Evolutionary conservation across 2,329 filamentous ascomycete species (phyloP), one percentile per base, ranked within the genome.

Genomic region (Fusarium verticillioides): DNA sequence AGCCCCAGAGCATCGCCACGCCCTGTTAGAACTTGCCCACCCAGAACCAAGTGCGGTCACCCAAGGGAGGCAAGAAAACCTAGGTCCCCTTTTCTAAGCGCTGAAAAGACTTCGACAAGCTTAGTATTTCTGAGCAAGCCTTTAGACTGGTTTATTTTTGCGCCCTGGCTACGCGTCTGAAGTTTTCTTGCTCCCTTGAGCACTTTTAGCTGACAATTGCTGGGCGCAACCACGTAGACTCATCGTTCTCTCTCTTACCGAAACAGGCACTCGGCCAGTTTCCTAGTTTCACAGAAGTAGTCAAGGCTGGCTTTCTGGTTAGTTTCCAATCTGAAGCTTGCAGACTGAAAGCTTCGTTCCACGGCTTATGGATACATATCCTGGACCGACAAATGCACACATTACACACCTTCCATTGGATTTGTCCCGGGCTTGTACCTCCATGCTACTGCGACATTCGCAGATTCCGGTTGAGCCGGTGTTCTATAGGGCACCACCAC

Each of bases 1-100:
- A 77, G 75, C 75, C 75, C 64, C 70, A 60, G 62, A 59, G 67
- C 65, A 77, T 76, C 71, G 58, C 66, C 61, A 67, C 53, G 66
- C 63, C 66, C 60, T 52, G 39, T 30, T 54, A 13, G 34, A 54
- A 40, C 50, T 54, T 72, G 64, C 63, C 70, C 68, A 53, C 52
- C 30, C 61, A 62, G 46, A 49, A 23, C 36, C 54, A 52, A 60
- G 59, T 58, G 59, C 57, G 58, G 60, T 71, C 70, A 49, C 46
- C 26, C n/a, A 30, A 16, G 7, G 19, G 21, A 16, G 28, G 19
- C 19, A 30, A 49, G 46, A 32, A 49, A 34, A 23, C 47, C 6
- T 50, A 34, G 47, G 21, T 32, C n/a, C 21, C 23, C 16, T 50
- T 50, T 50, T 50, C 30, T 34, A 34, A 34, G 47, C 7, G 21